Evolutionary conservation across 805 yeast genomes (phyloP).

Genomic region (Ogataea salicorniae): DNA sequence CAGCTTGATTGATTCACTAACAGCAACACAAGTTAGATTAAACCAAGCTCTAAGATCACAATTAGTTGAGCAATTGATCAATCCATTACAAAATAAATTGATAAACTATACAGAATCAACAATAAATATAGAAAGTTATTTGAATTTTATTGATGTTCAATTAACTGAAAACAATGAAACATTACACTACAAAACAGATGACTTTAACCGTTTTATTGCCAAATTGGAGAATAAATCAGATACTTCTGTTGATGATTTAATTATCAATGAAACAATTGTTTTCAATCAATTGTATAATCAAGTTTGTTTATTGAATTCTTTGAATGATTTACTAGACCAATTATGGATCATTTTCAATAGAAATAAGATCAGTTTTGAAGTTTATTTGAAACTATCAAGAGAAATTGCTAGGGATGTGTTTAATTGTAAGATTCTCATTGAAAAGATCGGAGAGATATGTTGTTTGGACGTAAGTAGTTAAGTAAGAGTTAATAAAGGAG

Average conservation of each 20-base stretch:
- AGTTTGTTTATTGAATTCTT: slow-evolving; percentile 61
- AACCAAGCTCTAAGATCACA: no score
- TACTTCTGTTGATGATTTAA: slow-evolving; percentile 36
- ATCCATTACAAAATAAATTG: slow-evolving; percentile 14
- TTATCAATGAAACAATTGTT: slow-evolving; percentile 48
- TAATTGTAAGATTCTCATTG: slow-evolving; percentile 41
- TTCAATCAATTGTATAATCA: slow-evolving; percentile 59
- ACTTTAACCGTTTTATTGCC: slow-evolving; percentile 12
- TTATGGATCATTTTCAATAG: slow-evolving; percentile 51
- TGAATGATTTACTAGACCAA: slow-evolving; percentile 59
- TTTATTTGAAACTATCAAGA: slow-evolving; percentile 41
- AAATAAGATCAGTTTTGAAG: slow-evolving; percentile 39
- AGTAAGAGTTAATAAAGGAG: background rate
- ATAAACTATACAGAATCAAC: slow-evolving; percentile 16
- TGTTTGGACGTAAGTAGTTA: slow-evolving; percentile 5
- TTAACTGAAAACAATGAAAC: slow-evolving; percentile 23
- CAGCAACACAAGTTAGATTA: background rate
- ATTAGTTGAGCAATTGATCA: background rate
- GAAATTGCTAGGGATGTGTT: slow-evolving; percentile 63
- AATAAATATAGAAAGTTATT: slow-evolving; percentile 12
- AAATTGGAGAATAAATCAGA: slow-evolving; percentile 23
- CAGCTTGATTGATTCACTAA: background rate
- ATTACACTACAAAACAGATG: slow-evolving; percentile 8
- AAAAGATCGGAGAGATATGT: slow-evolving; percentile 27
- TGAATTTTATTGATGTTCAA: slow-evolving; percentile 12